Conservation (phyloP, 768 basidiomycete species). For the Trametes punicea region DNA sequence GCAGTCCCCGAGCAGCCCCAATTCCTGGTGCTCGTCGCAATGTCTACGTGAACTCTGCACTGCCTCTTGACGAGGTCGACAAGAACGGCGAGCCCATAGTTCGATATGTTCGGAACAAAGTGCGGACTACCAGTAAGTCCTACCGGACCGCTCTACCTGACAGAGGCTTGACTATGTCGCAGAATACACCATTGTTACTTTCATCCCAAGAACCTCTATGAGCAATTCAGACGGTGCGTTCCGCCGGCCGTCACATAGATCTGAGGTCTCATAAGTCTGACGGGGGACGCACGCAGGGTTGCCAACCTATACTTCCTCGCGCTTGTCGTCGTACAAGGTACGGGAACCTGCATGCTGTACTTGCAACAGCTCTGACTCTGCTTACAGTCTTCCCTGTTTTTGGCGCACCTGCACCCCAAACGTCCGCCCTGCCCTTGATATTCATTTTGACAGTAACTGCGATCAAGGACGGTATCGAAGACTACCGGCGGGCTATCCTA, state of each 20-base stretch:
- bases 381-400: constrained; percentile 81
- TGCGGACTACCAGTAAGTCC: constrained; percentile 82
- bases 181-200: constrained; percentile 91
- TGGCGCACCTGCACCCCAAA: constrained; percentile 78
- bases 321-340: constrained; percentile 78
- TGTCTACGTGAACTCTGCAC: constrained; percentile 75
- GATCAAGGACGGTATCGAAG: constrained; percentile 94
- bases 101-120: constrained; percentile 90
- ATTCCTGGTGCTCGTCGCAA: constrained; percentile 58
- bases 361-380: background rate
- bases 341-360: constrained; percentile 20
- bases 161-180: background rate
- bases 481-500: constrained; percentile 82
- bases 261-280: background rate
- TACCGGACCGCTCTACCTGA: background rate
- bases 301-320: constrained; percentile 92
- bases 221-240: constrained; percentile 85
- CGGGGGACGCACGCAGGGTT: constrained; percentile 42
- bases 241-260: too few species aligned
- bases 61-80: constrained; percentile 64
- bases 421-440: constrained; percentile 80
- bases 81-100: constrained; percentile 70
- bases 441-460: constrained; percentile 89
- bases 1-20: constrained; percentile 32
- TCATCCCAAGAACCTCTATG: constrained; percentile 89